Evolutionary conservation across 768 basidiomycete species (phyloP).

Genomic region (Leccinum variicolor): DNA sequence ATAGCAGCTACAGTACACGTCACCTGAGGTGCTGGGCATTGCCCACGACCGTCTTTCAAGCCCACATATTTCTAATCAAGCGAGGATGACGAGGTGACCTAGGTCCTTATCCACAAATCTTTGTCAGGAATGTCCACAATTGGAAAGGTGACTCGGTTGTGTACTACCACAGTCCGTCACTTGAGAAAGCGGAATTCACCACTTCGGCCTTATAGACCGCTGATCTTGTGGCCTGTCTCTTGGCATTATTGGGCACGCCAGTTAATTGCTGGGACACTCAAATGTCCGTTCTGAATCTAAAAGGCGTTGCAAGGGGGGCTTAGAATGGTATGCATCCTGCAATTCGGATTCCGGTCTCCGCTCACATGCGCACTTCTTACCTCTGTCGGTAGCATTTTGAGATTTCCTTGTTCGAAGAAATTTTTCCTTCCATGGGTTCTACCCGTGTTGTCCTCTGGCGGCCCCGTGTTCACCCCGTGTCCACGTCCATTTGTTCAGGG

Average conservation of each 20-base stretch:
- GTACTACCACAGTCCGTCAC: background rate
- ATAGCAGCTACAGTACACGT: constrained; percentile 7
- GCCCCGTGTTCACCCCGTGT: background rate
- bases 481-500: background rate
- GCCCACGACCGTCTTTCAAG: background rate
- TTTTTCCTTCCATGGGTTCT: background rate
- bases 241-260: constrained; percentile 1
- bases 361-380: background rate
- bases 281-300: background rate
- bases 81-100: constrained; percentile 21
- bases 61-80: constrained; percentile 3
- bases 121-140: background rate
- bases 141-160: background rate
- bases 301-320: background rate
- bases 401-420: background rate
- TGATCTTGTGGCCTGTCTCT: constrained; percentile 11
- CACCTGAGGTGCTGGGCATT: constrained; percentile 1
- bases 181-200: constrained; percentile 3
- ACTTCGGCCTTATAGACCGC: background rate
- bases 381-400: background rate
- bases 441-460: background rate
- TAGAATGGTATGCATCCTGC: background rate
- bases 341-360: background rate
- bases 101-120: constrained; percentile 18
- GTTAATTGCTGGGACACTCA: background rate